Base-by-base conservation (phyloP, 257 asterid genomes). In the Paulownia fortunei region DNA sequence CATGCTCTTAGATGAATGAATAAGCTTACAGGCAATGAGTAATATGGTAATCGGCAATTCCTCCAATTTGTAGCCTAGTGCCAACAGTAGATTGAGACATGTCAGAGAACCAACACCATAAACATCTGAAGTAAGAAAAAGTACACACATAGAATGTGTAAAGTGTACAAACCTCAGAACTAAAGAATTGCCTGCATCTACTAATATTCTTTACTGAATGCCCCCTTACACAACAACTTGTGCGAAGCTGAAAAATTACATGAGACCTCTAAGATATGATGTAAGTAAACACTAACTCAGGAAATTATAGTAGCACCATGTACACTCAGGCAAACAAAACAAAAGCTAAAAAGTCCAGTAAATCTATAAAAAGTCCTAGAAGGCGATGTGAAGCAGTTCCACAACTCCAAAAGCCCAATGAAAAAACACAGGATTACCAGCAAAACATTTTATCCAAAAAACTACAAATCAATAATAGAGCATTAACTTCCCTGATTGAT, bases 11-110 rank as follows among this genome's bases (percentile, higher is more conserved):
- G 18, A 80, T 39, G 52, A 67, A 68, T 21, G 19, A 39, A 75
- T 60, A 55, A 69, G 81, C 96, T 89, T 88, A 91, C 97, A 42
- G 85, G 85, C 67, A 82, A 76, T 44, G 88, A 32, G 82, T 70
- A 63, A 74, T 75, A 67, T 11, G 83, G 87, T 49, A 81, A 81
- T 37, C 76, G 86, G 46, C 67, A 84, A 74, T 82, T 81, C 83
- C 87, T 82, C 85, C 79, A 42, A 73, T 10, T 66, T 5, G 81
- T 72, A 80, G 81, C 84, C 97, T 91, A 76, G 82, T 27, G 65
- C 37, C 11, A 65, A 63, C 13, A 78, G 46, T 9, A 73, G 39
- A 82, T 34, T 23, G 55, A 55, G 34, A 76, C 44, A 67, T 41
- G 47, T 80, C 68, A 73, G 44, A 64, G 10, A 76, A 11, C 26